Percentiles rank a stretch among this genome's conserved stretches.
Evolutionary conservation across 331 rosid genomes (phyloP).

Genomic region (Prunus yedoensis): DNA sequence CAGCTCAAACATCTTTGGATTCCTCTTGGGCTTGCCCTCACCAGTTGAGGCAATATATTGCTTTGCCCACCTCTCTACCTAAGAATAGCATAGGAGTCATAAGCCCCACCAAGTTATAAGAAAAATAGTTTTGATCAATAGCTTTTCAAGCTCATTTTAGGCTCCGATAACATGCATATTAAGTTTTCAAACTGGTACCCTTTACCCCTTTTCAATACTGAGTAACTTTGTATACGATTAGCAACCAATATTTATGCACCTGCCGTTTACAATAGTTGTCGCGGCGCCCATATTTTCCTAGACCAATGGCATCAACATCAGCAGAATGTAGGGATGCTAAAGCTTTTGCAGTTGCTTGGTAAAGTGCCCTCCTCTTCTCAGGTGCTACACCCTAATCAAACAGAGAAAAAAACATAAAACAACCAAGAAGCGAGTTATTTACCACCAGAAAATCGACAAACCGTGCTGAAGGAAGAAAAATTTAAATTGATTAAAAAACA

Average conservation of each 20-base stretch:
- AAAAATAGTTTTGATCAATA: not conserved
- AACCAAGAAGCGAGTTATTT: conserved; percentile 19
- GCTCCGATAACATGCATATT: not conserved
- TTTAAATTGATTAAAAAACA: not conserved
- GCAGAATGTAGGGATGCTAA: conserved; percentile 77
- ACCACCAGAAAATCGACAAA: not conserved
- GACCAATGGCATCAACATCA: conserved; percentile 71
- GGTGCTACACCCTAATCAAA: conserved; percentile 64
- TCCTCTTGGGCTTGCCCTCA: conserved; percentile 71
- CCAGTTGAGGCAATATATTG: conserved; percentile 81
- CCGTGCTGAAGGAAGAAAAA: not conserved
- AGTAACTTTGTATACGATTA: not conserved
- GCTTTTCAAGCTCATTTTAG: not conserved
- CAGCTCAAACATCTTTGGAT: conserved; percentile 83
- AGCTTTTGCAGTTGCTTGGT: conserved; percentile 55
- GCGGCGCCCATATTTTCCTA: conserved; percentile 76
- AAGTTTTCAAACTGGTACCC: not conserved
- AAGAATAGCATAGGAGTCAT: conserved; percentile 14
- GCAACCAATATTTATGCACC: conserved; percentile 31
- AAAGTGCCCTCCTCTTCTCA: conserved; percentile 61
- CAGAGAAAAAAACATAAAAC: conserved; percentile 16
- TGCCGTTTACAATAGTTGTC: conserved; percentile 83
- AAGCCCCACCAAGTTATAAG: not conserved
- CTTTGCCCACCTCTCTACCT: conserved; percentile 93
- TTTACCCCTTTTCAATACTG: not conserved